These are phyloP conservation scores for Pogostemon cablin DNA, from an alignment of 257 asterid species.

Conservation along the genomic window DNA sequence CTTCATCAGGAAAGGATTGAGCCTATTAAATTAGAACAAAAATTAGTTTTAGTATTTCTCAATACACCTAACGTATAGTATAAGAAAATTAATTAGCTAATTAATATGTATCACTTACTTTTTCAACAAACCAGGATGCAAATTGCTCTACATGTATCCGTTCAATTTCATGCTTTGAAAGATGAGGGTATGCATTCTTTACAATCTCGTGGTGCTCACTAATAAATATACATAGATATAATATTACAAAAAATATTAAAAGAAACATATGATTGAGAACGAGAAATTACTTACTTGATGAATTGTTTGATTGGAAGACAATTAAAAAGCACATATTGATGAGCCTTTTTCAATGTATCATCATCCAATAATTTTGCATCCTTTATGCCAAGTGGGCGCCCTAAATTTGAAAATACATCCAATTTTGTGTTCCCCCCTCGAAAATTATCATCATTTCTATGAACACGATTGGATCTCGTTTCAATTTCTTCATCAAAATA, in stretches of 20 bases:
- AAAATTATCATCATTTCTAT: no score
- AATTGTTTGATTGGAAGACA: background rate
- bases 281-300: background rate
- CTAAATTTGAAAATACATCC: no score
- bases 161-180: background rate
- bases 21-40: no score
- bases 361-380: no score
- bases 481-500: no score
- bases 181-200: background rate
- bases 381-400: no score
- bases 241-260: background rate
- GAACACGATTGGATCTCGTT: no score
- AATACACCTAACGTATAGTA: no score
- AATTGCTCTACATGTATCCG: background rate
- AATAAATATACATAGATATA: background rate
- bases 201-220: background rate
- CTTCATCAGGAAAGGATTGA: no score
- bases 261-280: background rate
- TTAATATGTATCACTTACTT: background rate
- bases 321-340: constrained; percentile 11
- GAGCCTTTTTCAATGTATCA: constrained; percentile 24
- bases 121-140: background rate
- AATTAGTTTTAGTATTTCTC: no score
- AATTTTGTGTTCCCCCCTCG: no score
- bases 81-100: no score